Evolutionary conservation across 441 rosid species (phyloP).

Genomic region (Syzygium malaccense): DNA sequence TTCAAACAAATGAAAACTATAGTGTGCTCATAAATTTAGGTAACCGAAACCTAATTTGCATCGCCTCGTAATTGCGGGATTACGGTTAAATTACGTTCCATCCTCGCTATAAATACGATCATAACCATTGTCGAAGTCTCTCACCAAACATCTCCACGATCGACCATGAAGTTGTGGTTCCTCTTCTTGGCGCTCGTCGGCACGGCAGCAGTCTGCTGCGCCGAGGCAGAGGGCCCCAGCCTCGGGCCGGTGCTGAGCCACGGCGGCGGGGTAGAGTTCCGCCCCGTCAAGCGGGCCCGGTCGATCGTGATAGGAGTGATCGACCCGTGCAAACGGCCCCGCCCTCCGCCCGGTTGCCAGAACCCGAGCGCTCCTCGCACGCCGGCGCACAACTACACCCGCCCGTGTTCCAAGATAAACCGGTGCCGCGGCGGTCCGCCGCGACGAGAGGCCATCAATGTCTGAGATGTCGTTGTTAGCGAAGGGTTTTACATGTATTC

Average conservation of each 20-base stretch:
- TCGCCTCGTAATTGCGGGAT: neutral
- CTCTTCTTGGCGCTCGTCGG: neutral
- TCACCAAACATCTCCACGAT: neutral
- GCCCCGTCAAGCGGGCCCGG: rapidly evolving
- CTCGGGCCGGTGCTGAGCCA: neutral
- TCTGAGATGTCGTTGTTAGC: neutral
- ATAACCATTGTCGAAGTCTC: neutral
- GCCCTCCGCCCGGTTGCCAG: neutral
- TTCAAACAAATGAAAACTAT: too few relatives aligned
- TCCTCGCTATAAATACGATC: neutral
- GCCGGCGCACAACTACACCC: neutral
- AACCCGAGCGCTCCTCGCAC: neutral
- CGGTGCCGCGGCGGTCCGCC: neutral
- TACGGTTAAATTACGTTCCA: neutral
- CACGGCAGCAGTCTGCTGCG: neutral
- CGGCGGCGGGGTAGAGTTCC: neutral
- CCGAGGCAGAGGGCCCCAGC: neutral
- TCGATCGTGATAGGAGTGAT: neutral
- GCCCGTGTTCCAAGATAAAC: neutral
- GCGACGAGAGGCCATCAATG: neutral
- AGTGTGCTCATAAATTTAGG: too few relatives aligned
- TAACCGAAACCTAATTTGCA: neutral
- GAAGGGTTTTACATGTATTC: neutral
- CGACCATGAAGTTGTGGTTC: neutral
- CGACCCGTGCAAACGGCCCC: neutral